Conservation (phyloP, 2,329 filamentous ascomycete species). For the Colletotrichum cereale region DNA sequence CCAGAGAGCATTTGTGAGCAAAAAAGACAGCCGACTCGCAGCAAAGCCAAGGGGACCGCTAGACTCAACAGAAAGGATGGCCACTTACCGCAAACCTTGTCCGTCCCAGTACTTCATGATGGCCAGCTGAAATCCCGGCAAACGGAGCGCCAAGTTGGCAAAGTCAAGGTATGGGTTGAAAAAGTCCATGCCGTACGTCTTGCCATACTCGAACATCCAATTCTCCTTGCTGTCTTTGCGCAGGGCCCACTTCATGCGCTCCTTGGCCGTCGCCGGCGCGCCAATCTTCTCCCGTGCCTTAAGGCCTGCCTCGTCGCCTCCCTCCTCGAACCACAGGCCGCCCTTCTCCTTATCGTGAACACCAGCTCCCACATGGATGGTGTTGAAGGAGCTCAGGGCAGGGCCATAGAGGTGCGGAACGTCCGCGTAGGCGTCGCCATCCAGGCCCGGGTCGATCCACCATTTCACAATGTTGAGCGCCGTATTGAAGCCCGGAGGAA, state of each 20-base stretch:
- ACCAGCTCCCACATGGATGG: constrained; percentile 73
- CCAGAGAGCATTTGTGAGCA: neutral
- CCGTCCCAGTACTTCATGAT: constrained; percentile 87
- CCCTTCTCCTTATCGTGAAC: constrained; percentile 61
- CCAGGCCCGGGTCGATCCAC: constrained; percentile 91
- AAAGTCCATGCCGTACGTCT: constrained; percentile 73
- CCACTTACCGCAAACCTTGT: constrained; percentile 77
- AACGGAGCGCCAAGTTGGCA: constrained; percentile 74
- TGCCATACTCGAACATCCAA: constrained; percentile 68
- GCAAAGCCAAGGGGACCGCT: constrained; percentile 21
- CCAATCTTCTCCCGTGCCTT: constrained; percentile 59
- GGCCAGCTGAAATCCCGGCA: constrained; percentile 80
- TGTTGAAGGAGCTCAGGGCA: constrained; percentile 83
- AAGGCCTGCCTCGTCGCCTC: constrained; percentile 69
- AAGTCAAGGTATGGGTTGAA: constrained; percentile 96
- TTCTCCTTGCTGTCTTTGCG: constrained; percentile 60
- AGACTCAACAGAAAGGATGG: constrained; percentile 36
- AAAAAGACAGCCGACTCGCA: constrained; percentile 3
- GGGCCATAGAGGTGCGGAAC: constrained; percentile 88
- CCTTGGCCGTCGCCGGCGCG: constrained; percentile 65
- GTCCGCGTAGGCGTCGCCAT: constrained; percentile 91
- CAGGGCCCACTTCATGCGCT: constrained; percentile 71
- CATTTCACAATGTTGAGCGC: constrained; percentile 89
- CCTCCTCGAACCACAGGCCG: constrained; percentile 73
- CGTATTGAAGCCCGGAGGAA: constrained; percentile 88